A percentile compares a stretch with the other conserved stretches of the same genome.
These are phyloP conservation scores for Rhipidocladum racemiflorum DNA, from an alignment of 176 grass and related monocot species.

Conservation along the genomic window DNA sequence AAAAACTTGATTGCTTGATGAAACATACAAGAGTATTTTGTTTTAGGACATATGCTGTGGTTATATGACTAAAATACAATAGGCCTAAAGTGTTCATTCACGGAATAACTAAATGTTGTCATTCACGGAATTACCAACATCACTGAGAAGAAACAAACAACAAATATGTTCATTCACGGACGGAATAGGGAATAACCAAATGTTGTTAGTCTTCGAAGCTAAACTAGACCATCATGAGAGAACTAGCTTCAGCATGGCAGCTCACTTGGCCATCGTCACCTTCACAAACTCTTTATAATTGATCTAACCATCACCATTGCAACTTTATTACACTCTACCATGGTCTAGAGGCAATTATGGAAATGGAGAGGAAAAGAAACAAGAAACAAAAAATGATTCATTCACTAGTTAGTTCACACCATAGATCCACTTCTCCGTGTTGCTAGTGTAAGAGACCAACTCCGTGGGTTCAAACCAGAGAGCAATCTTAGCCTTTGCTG, in stretches of 20 bases:
- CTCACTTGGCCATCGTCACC: constrained; percentile 57
- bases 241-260: constrained; percentile 33
- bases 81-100: no score
- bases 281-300: constrained; percentile 53
- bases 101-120: no score
- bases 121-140: constrained; percentile 26
- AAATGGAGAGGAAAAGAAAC: background rate
- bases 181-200: constrained; percentile 21
- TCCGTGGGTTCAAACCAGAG: constrained; percentile 78
- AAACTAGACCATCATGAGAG: constrained; percentile 40
- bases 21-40: no score
- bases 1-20: no score
- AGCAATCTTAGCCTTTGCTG: constrained; percentile 79
- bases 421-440: constrained; percentile 78
- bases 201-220: constrained; percentile 38
- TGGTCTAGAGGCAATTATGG: constrained; percentile 21
- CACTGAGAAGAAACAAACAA: constrained; percentile 22
- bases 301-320: constrained; percentile 31
- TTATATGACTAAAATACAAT: no score
- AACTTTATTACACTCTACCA: constrained; percentile 28
- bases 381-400: background rate
- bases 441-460: constrained; percentile 72
- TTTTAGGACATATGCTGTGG: no score
- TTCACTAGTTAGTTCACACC: constrained; percentile 49
- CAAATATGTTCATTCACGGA: background rate